phyloP scores from a whole-genome alignment of 129 eudicot species.

The Oenanthe sinensis region DNA sequence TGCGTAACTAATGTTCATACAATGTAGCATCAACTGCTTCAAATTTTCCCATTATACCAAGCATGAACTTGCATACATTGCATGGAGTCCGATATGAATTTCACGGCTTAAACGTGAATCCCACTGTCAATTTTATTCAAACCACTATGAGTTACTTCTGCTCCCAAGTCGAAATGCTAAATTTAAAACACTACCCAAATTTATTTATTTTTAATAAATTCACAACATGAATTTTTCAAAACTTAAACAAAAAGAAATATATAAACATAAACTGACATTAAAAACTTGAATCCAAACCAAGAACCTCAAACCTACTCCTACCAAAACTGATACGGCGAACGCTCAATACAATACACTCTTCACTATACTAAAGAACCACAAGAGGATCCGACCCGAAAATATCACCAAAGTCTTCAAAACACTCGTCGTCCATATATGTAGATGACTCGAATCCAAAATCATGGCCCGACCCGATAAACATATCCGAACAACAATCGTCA shows the following conservation, averaged over 20 bases:
- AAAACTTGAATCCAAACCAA: neutral
- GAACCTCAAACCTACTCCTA: neutral
- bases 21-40: neutral
- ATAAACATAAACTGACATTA: neutral
- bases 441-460: conserved; percentile 36
- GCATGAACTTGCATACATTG: neutral
- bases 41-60: neutral
- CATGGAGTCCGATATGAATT: neutral
- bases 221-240: neutral
- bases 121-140: neutral
- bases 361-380: conserved; percentile 36
- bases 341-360: neutral
- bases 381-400: conserved; percentile 91
- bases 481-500: conserved; percentile 18
- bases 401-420: conserved; percentile 62
- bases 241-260: neutral
- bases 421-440: conserved; percentile 42
- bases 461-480: conserved; percentile 19
- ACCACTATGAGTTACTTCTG: neutral
- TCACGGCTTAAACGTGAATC: neutral
- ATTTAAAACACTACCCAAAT: too few species aligned
- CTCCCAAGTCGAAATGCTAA: neutral
- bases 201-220: too few species aligned
- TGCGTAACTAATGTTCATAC: neutral
- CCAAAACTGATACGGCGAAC: neutral